Conservation (phyloP, 75 land plant species). For the Azolla pinnata region DNA sequence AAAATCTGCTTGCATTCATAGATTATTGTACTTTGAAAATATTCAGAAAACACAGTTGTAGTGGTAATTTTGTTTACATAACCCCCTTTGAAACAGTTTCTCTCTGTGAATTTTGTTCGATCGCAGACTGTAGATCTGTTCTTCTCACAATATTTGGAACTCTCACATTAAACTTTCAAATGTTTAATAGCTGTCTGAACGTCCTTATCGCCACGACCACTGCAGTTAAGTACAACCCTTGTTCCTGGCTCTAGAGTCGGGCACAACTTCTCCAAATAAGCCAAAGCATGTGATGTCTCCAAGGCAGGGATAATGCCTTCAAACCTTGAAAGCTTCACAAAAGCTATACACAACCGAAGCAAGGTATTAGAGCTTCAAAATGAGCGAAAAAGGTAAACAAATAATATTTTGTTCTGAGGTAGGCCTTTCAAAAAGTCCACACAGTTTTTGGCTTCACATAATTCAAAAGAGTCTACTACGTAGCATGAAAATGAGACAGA, state of each 20-base stretch:
- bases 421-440: too few relatives aligned
- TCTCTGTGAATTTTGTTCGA: background rate
- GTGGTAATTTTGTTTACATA: background rate
- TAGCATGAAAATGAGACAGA: too few relatives aligned
- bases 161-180: constrained; percentile 14
- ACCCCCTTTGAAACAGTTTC: background rate
- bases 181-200: constrained; percentile 48
- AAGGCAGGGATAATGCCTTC: constrained; percentile 82
- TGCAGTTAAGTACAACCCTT: constrained; percentile 64
- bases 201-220: constrained; percentile 87
- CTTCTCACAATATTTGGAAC: background rate
- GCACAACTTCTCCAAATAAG: constrained; percentile 62
- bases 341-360: too few relatives aligned
- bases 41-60: too few relatives aligned
- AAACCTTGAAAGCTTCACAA: constrained; percentile 39
- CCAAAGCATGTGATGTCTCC: constrained; percentile 79
- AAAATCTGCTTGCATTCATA: background rate
- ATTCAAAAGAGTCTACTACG: background rate
- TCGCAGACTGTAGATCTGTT: background rate
- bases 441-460: too few relatives aligned
- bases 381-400: too few relatives aligned
- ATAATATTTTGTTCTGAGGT: too few relatives aligned
- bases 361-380: too few relatives aligned
- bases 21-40: background rate
- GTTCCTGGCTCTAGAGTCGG: constrained; percentile 51